These are phyloP conservation scores for Zygosaccharomyces sapae DNA, from an alignment of 1,139 yeast genomes.

Conservation along the genomic window DNA sequence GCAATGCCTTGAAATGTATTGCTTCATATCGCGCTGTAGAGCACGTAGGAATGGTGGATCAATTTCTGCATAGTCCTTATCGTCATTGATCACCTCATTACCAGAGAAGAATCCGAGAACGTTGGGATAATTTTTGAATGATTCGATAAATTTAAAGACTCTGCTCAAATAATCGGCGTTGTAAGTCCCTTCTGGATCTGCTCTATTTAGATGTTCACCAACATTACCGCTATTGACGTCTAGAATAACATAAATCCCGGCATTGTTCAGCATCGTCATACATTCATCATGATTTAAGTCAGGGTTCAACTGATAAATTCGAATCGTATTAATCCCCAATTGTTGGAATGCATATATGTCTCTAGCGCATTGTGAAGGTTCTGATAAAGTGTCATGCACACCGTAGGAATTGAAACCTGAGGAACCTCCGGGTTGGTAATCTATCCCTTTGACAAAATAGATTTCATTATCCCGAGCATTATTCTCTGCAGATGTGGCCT, in stretches of 20 bases:
- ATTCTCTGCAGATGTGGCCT: slow-evolving; percentile 38
- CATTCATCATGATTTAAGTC: slow-evolving; percentile 78
- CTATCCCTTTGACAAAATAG: slow-evolving; percentile 56
- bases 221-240: slow-evolving; percentile 79
- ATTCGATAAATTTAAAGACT: slow-evolving; percentile 78
- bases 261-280: slow-evolving; percentile 78
- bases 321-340: slow-evolving; percentile 69
- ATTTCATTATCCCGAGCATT: slow-evolving; percentile 44
- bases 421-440: slow-evolving; percentile 73
- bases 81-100: slow-evolving; percentile 86
- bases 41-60: slow-evolving; percentile 78
- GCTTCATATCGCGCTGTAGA: slow-evolving; percentile 84
- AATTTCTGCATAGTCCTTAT: slow-evolving; percentile 53
- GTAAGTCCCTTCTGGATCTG: slow-evolving; percentile 68
- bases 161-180: slow-evolving; percentile 62
- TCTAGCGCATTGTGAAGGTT: slow-evolving; percentile 66
- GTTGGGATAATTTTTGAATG: slow-evolving; percentile 77
- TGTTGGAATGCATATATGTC: slow-evolving; percentile 76
- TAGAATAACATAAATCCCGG: slow-evolving; percentile 81
- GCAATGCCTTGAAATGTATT: slow-evolving; percentile 63
- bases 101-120: slow-evolving; percentile 90
- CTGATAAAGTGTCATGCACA: slow-evolving; percentile 66
- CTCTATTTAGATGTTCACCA: slow-evolving; percentile 66
- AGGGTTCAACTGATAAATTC: slow-evolving; percentile 70
- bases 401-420: slow-evolving; percentile 46